These are phyloP conservation scores for Tuber borchii DNA, from an alignment of 495 filamentous ascomycete species.

Conservation along the genomic window DNA sequence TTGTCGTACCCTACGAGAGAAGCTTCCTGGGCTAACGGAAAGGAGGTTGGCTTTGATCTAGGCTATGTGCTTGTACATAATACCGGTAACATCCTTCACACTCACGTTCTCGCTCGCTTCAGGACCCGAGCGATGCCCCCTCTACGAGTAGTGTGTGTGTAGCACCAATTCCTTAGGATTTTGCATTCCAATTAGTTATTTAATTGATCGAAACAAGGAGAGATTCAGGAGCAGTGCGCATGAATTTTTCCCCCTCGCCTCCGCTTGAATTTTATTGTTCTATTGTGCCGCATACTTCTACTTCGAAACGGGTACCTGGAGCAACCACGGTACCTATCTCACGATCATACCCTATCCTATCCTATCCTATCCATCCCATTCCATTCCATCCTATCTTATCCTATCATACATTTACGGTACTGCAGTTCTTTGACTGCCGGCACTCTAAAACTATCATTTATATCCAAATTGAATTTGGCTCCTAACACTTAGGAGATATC, in stretches of 20 bases:
- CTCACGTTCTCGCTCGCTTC: background rate
- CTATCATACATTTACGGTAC: background rate
- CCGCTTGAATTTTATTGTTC: constrained; percentile 11
- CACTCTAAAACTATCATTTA: background rate
- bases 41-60: background rate
- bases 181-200: background rate
- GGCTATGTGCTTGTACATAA: background rate
- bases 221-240: constrained; percentile 17
- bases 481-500: constrained; percentile 16
- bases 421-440: background rate
- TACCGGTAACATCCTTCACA: background rate
- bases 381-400: background rate
- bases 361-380: background rate
- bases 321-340: background rate
- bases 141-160: background rate
- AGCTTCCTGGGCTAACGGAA: background rate
- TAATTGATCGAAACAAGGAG: constrained; percentile 20
- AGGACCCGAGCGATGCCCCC: background rate
- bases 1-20: background rate
- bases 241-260: constrained; percentile 4
- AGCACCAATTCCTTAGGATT: background rate
- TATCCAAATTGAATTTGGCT: background rate
- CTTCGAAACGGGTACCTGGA: constrained; percentile 18
- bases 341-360: background rate
- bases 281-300: constrained; percentile 18